A percentile compares a stretch with the other conserved stretches of the same genome.
These are phyloP conservation scores for Talaromyces adpressus DNA, from an alignment of 495 filamentous ascomycete genomes.

Conservation along the genomic window DNA sequence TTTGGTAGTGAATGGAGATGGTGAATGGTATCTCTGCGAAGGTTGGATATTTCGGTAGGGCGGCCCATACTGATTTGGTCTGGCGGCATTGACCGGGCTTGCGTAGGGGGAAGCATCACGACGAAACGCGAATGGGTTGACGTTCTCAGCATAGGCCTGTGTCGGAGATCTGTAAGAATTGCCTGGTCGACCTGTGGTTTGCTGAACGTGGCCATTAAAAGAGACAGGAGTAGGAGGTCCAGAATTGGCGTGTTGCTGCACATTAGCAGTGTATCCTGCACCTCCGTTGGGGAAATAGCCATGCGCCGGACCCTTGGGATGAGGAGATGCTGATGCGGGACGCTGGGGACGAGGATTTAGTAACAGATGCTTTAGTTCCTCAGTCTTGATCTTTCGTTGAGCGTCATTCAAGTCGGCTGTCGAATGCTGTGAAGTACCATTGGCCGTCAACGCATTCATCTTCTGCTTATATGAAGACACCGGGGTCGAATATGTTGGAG, in stretches of 20 bases:
- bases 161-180: not conserved
- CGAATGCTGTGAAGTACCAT: slow-evolving; percentile 18
- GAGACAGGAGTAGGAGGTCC: slow-evolving; percentile 25
- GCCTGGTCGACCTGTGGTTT: not conserved
- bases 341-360: slow-evolving; percentile 38
- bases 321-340: slow-evolving; percentile 23
- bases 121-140: slow-evolving; percentile 1
- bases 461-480: slow-evolving; percentile 61
- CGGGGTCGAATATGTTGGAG: slow-evolving; percentile 55
- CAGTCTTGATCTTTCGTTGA: slow-evolving; percentile 36
- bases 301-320: slow-evolving; percentile 11
- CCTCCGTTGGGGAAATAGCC: slow-evolving; percentile 2
- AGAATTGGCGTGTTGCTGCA: slow-evolving; percentile 29
- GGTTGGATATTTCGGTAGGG: not conserved
- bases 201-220: not conserved
- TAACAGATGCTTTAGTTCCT: slow-evolving; percentile 40
- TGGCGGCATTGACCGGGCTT: not conserved
- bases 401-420: slow-evolving; percentile 25
- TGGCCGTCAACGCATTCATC: slow-evolving; percentile 48
- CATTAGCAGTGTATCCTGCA: slow-evolving; percentile 28
- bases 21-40: not conserved
- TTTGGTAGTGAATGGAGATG: not conserved
- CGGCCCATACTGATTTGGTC: not conserved
- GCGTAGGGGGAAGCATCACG: slow-evolving; percentile 1
- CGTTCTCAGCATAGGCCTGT: not conserved